Percentiles rank a stretch among this genome's conserved stretches.
phyloP scores from a whole-genome alignment of 495 filamentous ascomycete genomes.

The Sordaria brevicollis region DNA sequence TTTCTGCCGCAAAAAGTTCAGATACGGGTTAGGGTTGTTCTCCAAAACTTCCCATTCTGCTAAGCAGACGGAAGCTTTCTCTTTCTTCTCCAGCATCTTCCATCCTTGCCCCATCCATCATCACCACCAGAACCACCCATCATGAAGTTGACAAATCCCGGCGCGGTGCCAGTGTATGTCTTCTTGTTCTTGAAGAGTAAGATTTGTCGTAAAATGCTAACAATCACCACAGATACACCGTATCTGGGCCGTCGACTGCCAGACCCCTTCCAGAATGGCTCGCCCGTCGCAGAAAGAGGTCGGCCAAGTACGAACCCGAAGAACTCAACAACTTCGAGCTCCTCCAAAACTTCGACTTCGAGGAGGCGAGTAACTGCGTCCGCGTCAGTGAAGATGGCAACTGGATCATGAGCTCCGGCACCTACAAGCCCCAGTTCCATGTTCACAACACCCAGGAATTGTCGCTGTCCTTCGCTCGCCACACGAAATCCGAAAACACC shows the following conservation, averaged over 20 bases:
- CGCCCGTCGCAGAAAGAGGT: slow-evolving; percentile 79
- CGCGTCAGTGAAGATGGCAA: slow-evolving; percentile 90
- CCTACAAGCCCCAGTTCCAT: slow-evolving; percentile 92
- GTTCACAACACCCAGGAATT: slow-evolving; percentile 89
- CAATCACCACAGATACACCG: slow-evolving; percentile 47
- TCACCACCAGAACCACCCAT: slow-evolving; percentile 8
- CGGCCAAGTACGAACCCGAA: slow-evolving; percentile 85
- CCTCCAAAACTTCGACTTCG: slow-evolving; percentile 96
- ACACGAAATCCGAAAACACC: slow-evolving; percentile 87
- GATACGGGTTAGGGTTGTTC: not conserved
- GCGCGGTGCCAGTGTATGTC: slow-evolving; percentile 69
- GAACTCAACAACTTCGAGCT: slow-evolving; percentile 90
- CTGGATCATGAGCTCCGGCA: slow-evolving; percentile 96
- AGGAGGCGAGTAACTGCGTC: slow-evolving; percentile 92
- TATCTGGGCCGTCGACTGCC: slow-evolving; percentile 84
- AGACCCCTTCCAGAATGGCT: slow-evolving; percentile 93
- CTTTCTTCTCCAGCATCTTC: not conserved
- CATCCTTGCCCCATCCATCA: not conserved
- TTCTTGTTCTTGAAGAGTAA: not conserved
- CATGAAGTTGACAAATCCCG: slow-evolving; percentile 87
- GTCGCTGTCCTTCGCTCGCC: slow-evolving; percentile 82
- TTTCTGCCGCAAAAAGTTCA: not conserved
- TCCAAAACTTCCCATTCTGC: not conserved
- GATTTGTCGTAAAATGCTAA: not conserved
- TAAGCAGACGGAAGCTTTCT: not conserved